A percentile compares a stretch with the other conserved stretches of the same genome.
phyloP scores from a whole-genome alignment of 805 yeast genomes.

The Nakazawaea ernobii region DNA sequence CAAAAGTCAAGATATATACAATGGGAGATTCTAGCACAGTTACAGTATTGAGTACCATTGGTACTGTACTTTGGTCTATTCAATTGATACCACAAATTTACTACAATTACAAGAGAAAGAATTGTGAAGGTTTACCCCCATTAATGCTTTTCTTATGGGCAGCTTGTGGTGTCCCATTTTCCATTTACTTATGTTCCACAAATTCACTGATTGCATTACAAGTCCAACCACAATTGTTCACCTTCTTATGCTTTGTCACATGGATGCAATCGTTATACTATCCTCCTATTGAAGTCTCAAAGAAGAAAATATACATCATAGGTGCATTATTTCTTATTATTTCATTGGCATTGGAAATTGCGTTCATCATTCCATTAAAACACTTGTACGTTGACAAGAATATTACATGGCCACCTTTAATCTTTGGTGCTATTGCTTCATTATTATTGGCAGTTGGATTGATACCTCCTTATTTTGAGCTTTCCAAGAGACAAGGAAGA shows the following conservation, averaged over 20 bases:
- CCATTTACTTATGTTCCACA: slow-evolving; percentile 72
- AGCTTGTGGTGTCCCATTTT: slow-evolving; percentile 69
- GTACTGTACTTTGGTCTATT: slow-evolving; percentile 91
- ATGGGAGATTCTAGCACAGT: slow-evolving; percentile 36
- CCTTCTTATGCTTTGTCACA: slow-evolving; percentile 58
- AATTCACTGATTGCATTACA: slow-evolving; percentile 72
- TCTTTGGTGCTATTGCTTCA: slow-evolving; percentile 79
- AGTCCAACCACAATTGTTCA: slow-evolving; percentile 84
- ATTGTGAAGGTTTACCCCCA: slow-evolving; percentile 90
- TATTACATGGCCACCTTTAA: slow-evolving; percentile 66
- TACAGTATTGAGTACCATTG: slow-evolving; percentile 78
- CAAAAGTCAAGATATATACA: neutral
- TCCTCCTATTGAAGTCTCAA: slow-evolving; percentile 7
- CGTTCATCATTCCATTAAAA: slow-evolving; percentile 65
- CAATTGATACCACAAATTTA: slow-evolving; percentile 78
- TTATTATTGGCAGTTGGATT: slow-evolving; percentile 71
- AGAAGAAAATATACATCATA: slow-evolving; percentile 19
- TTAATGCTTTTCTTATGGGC: slow-evolving; percentile 89
- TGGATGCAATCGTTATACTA: slow-evolving; percentile 61
- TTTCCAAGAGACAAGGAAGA: slow-evolving; percentile 71
- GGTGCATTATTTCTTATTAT: slow-evolving; percentile 33
- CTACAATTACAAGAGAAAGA: slow-evolving; percentile 61
- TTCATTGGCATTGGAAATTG: slow-evolving; percentile 60
- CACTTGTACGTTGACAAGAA: slow-evolving; percentile 36
- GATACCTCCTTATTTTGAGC: slow-evolving; percentile 84